These are phyloP conservation scores for Rhizopogon vesiculosus DNA, from an alignment of 768 basidiomycete species.

Conservation along the genomic window DNA sequence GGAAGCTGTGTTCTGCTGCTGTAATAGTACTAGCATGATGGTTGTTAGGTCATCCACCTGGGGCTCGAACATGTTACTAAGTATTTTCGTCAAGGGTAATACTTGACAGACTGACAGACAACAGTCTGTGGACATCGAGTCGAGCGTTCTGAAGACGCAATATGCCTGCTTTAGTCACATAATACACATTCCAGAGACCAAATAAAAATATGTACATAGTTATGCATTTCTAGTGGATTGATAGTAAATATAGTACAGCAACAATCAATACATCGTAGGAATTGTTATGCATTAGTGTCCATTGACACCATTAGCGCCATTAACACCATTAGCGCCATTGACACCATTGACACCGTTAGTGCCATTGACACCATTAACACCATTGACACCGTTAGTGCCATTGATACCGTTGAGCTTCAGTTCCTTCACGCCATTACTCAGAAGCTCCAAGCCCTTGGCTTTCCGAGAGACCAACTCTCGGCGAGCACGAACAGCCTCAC, in stretches of 20 bases:
- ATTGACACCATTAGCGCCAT: background rate
- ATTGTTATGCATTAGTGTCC: too few species aligned
- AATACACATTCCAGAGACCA: background rate
- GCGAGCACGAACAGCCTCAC: conserved; percentile 84
- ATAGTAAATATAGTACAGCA: background rate
- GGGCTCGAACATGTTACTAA: too few species aligned
- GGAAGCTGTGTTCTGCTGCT: too few species aligned
- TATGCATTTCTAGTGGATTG: background rate
- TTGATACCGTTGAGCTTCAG: conserved; percentile 9
- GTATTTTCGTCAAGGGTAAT: too few species aligned
- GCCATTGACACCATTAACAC: background rate
- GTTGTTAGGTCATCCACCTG: too few species aligned
- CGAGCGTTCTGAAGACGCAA: too few species aligned
- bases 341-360: background rate
- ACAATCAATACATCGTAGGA: background rate
- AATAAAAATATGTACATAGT: background rate
- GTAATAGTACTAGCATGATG: too few species aligned
- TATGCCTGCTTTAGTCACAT: too few species aligned
- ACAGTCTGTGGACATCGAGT: too few species aligned
- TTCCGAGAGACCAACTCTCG: conserved; percentile 41
- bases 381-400: conserved; percentile 4
- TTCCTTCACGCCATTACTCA: conserved; percentile 5
- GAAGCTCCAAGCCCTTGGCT: conserved; percentile 8
- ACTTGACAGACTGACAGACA: too few species aligned
- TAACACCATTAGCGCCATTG: conserved; percentile 9